A percentile compares a stretch with the other conserved stretches of the same genome.
phyloP scores from a whole-genome alignment of 1,284 basidiomycete species.

The Tranzscheliella williamsii region DNA sequence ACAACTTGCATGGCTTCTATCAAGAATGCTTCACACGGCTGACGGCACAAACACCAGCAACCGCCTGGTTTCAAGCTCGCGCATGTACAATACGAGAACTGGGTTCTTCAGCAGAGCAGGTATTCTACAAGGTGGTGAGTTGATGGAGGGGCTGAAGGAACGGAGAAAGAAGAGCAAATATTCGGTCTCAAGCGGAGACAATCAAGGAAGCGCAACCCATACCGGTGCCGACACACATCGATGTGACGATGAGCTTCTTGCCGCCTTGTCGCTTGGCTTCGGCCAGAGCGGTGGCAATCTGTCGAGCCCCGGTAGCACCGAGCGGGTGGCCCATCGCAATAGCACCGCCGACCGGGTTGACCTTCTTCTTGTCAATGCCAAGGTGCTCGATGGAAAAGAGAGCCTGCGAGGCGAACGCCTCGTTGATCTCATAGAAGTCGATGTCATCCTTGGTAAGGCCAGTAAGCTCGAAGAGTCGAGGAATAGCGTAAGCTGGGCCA shows the following conservation, averaged over 20 bases:
- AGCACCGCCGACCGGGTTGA: conserved; percentile 64
- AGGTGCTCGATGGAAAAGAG: conserved; percentile 67
- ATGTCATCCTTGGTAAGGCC: conserved; percentile 52
- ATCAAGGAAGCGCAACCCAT: conserved; percentile 85
- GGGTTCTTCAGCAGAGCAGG: too few relatives aligned
- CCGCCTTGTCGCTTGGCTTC: conserved; percentile 73
- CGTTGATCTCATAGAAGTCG: conserved; percentile 60
- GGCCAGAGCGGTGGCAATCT: conserved; percentile 80
- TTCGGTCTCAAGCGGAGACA: conserved; percentile 71
- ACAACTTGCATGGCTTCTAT: too few relatives aligned
- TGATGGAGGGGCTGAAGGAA: too few relatives aligned
- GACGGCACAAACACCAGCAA: too few relatives aligned
- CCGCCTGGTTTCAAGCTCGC: too few relatives aligned
- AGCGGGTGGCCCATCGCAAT: conserved; percentile 63
- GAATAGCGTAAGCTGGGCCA: conserved; percentile 60
- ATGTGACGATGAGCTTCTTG: conserved; percentile 67
- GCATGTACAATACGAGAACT: too few relatives aligned
- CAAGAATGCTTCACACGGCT: too few relatives aligned
- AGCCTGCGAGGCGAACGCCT: conserved; percentile 63
- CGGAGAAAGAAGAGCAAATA: too few relatives aligned
- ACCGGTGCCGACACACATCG: conserved; percentile 83
- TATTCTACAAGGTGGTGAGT: too few relatives aligned
- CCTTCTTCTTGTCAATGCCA: conserved; percentile 62
- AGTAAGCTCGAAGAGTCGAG: conserved; percentile 53
- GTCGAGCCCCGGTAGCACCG: conserved; percentile 74